These are phyloP conservation scores for Fusarium kyushuense DNA, from an alignment of 2,329 filamentous ascomycete species.

Conservation along the genomic window DNA sequence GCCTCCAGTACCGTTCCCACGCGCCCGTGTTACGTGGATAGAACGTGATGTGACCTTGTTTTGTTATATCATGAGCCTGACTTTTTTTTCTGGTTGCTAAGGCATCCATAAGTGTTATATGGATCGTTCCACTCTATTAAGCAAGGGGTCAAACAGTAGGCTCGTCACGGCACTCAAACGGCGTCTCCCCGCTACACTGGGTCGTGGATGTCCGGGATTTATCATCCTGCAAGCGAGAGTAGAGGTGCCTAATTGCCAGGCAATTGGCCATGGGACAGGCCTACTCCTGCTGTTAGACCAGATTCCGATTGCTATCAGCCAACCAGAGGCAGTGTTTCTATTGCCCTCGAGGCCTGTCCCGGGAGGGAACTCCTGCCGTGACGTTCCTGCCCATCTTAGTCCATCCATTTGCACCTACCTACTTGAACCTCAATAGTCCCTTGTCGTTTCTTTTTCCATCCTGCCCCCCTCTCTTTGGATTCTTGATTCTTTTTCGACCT, in stretches of 20 bases:
- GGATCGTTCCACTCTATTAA: conserved; percentile 23
- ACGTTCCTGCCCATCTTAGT: conserved; percentile 26
- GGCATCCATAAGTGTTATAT: conserved; percentile 36
- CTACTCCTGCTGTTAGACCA: conserved; percentile 5
- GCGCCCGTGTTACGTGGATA: conserved; percentile 31
- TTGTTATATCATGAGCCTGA: conserved; percentile 34
- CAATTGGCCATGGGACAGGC: conserved; percentile 9
- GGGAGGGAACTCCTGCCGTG: conserved; percentile 22
- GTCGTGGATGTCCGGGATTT: conserved; percentile 25
- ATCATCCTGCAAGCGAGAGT: conserved; percentile 22
- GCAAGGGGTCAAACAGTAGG: conserved; percentile 26
- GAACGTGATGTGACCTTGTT: conserved; percentile 39
- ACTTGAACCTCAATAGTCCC: conserved; percentile 32
- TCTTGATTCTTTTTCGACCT: conserved; percentile 25
- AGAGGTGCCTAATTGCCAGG: conserved; percentile 31
- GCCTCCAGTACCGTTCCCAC: conserved; percentile 31
- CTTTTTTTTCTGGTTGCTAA: conserved; percentile 42
- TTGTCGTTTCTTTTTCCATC: conserved; percentile 42
- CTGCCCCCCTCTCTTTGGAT: conserved; percentile 26
- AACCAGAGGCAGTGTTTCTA: conserved; percentile 22
- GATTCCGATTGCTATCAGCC: conserved; percentile 26
- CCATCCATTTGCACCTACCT: not conserved
- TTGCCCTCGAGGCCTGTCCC: conserved; percentile 11
- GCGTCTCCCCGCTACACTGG: conserved; percentile 24
- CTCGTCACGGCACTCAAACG: conserved; percentile 32